phyloP scores from a whole-genome alignment of 164 flowering plant species.

The Euptelea pleiosperma region DNA sequence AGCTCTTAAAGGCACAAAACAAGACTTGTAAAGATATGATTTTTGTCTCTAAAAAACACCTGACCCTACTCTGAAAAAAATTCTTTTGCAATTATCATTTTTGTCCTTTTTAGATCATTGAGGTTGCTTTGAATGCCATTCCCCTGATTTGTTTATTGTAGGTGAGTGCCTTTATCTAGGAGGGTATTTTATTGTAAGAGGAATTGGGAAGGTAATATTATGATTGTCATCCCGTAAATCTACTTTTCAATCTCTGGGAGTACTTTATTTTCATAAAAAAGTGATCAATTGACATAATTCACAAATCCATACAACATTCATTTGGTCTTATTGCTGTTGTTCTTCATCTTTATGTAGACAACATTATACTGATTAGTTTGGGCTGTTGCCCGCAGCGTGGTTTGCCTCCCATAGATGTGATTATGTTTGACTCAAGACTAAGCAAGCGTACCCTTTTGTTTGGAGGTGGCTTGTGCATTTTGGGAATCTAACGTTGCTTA shows the following conservation, averaged over 20 bases:
- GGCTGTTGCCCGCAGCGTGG: conserved; percentile 24
- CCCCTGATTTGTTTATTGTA: conserved; percentile 14
- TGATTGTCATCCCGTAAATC: conserved; percentile 3
- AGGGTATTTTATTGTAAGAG: conserved; percentile 90
- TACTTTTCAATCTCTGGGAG: not conserved
- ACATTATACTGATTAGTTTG: too few species aligned
- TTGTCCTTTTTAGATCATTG: too few species aligned
- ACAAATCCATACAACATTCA: too few species aligned
- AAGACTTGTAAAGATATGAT: too few species aligned
- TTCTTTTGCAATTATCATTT: too few species aligned
- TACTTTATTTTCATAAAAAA: not conserved
- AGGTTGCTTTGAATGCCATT: too few species aligned
- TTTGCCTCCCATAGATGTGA: conserved; percentile 20
- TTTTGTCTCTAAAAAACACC: too few species aligned
- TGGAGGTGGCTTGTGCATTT: conserved; percentile 59
- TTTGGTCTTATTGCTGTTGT: too few species aligned
- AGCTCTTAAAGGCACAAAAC: too few species aligned
- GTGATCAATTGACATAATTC: too few species aligned
- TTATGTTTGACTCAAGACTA: conserved; percentile 39
- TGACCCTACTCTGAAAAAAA: too few species aligned
- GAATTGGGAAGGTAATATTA: conserved; percentile 79
- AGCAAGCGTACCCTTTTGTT: conserved; percentile 55
- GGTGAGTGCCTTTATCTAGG: conserved; percentile 99
- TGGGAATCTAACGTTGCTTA: conserved; percentile 59
- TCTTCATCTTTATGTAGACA: too few species aligned